Base-by-base conservation (phyloP, 1,284 basidiomycete genomes). In the Melampsora larici-populina region DNA sequence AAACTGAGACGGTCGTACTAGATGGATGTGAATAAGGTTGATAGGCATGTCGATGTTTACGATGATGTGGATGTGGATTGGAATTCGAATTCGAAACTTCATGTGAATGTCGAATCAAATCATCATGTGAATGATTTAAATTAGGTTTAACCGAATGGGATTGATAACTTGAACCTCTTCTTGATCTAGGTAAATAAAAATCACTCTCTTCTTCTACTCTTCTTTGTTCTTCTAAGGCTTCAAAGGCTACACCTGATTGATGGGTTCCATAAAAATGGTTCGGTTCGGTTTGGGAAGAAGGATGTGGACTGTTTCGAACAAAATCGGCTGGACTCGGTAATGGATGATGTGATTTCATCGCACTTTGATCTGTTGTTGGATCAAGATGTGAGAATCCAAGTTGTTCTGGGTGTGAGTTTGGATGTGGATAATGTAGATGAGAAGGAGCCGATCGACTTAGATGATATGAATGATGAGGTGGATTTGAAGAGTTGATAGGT, bases 21-120 rank as follows among this genome's bases (percentile, higher is more conserved):
- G 71, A 74, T 11, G 71, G 46, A 65, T 74, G 63, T 51, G 71
- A 74, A 60, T 75, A 75, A 26, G 73, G 73, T 60, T 67, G 73
- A 31, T 68, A 75, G 36, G 73, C 64, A 58, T 75, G 64, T 11
- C 65, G 64, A 68, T 74, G 71, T n/a, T 63, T 51, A 11, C 71
- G 71, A n/a, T 66, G 71, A 55, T 74, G 62, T n/a, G 55, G 55
- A 36, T 64, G 63, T 29, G 71, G 46, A 65, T 65, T 58, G 21
- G 62, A 62, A 33, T 73, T 31, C 33, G 33, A 31, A 63, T 48
- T 63, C 7, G 71, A 66, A 46, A 74, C 63, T 66, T 74, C 60
- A 26, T 74, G 71, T 29, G 71, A 65, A 55, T 36, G 63, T 24
- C 71, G 40, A 36, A 74, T n/a, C n/a, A 74, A 29, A 74, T 66